Percentiles rank a stretch among this genome's conserved stretches.
Conservation (phyloP, 371 early-diverging fungal genomes). For the Syncephalastrum contaminatum region DNA sequence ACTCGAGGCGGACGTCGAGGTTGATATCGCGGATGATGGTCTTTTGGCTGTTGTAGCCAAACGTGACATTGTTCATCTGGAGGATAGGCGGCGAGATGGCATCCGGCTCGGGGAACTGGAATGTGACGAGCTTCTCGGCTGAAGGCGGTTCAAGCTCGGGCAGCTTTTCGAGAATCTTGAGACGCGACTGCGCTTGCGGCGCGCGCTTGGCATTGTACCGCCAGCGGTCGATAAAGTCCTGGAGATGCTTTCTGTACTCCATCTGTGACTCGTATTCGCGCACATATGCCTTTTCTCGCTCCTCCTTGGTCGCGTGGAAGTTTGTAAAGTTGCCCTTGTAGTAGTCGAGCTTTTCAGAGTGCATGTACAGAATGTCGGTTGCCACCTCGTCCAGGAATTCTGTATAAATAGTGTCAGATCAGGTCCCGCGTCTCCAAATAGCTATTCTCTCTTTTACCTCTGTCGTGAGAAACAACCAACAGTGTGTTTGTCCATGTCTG, state of each 20-base stretch:
- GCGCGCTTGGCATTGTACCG: constrained; percentile 98
- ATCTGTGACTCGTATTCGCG: constrained; percentile 95
- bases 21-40: constrained; percentile 80
- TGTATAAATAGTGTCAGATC: constrained; percentile 11
- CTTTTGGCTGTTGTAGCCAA: constrained; percentile 76
- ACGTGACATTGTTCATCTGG: constrained; percentile 89
- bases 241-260: constrained; percentile 90
- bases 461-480: constrained; percentile 96
- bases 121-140: constrained; percentile 81
- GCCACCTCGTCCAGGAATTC: constrained; percentile 97
- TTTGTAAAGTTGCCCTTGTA: constrained; percentile 94
- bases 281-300: constrained; percentile 85
- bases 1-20: constrained; percentile 93
- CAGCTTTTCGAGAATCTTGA: constrained; percentile 97
- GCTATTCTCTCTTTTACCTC: constrained; percentile 39
- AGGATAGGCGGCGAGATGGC: constrained; percentile 85
- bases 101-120: constrained; percentile 93
- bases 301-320: constrained; percentile 88
- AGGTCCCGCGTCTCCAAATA: too few species aligned
- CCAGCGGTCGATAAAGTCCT: constrained; percentile 99
- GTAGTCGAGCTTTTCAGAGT: constrained; percentile 88
- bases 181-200: constrained; percentile 96
- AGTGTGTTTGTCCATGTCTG: constrained; percentile 89
- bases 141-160: constrained; percentile 89
- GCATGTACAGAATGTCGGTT: constrained; percentile 95